Conservation (phyloP, 2,329 filamentous ascomycete genomes). For the Zymoseptoria ardabiliae region DNA sequence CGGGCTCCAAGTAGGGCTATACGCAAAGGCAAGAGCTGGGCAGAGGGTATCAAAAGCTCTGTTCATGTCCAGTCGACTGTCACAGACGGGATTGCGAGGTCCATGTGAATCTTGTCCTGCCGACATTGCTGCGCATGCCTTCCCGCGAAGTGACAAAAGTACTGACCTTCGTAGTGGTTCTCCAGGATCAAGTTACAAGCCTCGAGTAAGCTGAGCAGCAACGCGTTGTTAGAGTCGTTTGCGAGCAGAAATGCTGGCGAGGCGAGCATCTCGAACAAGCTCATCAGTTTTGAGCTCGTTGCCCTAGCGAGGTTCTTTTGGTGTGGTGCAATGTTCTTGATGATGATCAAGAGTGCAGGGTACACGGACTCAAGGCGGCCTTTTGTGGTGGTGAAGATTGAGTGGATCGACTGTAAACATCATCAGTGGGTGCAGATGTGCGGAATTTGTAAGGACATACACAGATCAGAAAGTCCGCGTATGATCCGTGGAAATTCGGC, state of each 20-base stretch:
- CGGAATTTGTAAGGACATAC: conserved; percentile 45
- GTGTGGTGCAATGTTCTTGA: conserved; percentile 88
- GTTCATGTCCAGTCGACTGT: no score
- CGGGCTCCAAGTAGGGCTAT: not conserved
- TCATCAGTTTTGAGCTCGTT: conserved; percentile 73
- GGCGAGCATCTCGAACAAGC: conserved; percentile 87
- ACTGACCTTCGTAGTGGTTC: conserved; percentile 51
- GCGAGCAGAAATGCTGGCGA: conserved; percentile 85
- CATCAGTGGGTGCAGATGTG: conserved; percentile 18
- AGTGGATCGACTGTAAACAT: conserved; percentile 72
- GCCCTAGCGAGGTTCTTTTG: conserved; percentile 67
- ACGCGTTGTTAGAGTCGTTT: conserved; percentile 80
- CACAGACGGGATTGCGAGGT: no score
- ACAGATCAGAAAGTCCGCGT: conserved; percentile 89
- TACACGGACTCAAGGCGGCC: conserved; percentile 87
- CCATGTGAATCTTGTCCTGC: not conserved
- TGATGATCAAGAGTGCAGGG: conserved; percentile 80
- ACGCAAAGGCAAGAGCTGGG: no score
- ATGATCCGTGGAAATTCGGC: conserved; percentile 76
- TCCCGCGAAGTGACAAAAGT: not conserved
- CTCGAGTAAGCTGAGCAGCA: conserved; percentile 76
- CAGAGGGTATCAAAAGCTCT: no score
- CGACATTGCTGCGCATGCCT: not conserved
- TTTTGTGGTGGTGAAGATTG: conserved; percentile 82
- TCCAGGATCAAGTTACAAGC: conserved; percentile 86